A percentile compares a stretch with the other conserved stretches of the same genome.
Evolutionary conservation across 1,284 basidiomycete genomes (phyloP).

Genomic region (Marasmius tenuissimus): DNA sequence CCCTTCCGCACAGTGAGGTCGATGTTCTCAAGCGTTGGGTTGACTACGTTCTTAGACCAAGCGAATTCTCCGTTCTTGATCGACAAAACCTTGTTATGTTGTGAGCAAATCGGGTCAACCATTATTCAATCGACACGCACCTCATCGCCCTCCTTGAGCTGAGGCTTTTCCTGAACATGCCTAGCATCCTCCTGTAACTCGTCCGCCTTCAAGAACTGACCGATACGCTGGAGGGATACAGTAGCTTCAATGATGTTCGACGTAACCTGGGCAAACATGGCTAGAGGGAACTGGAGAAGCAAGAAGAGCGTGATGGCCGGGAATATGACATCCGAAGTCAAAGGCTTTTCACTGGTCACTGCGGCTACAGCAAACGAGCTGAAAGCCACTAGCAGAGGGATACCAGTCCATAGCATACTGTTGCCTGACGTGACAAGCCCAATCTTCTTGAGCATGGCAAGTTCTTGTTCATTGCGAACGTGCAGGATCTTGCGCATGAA

Average conservation of each 20-base stretch:
- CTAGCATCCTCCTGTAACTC: conserved; percentile 83
- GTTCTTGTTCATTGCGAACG: conserved; percentile 85
- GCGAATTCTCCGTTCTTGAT: conserved; percentile 77
- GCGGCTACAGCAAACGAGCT: conserved; percentile 86
- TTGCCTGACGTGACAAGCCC: conserved; percentile 69
- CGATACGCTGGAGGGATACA: conserved; percentile 83
- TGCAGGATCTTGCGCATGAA: conserved; percentile 75
- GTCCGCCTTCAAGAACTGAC: conserved; percentile 73
- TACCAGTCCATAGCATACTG: conserved; percentile 63
- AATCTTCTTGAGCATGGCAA: conserved; percentile 81
- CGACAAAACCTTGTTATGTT: conserved; percentile 50
- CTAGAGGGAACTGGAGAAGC: conserved; percentile 86
- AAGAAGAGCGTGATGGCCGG: conserved; percentile 93
- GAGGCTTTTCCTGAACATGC: conserved; percentile 43
- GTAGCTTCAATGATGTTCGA: conserved; percentile 82
- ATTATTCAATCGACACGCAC: conserved; percentile 28
- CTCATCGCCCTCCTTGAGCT: conserved; percentile 61
- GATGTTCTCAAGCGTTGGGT: conserved; percentile 77
- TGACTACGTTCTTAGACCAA: conserved; percentile 62
- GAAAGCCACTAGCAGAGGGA: conserved; percentile 83
- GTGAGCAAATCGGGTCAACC: background rate
- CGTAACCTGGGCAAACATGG: conserved; percentile 77
- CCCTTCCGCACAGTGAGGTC: conserved; percentile 78
- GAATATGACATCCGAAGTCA: conserved; percentile 93
- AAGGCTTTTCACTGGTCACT: conserved; percentile 61